Percentiles rank a stretch among this genome's conserved stretches.
phyloP scores from a whole-genome alignment of 2,329 filamentous ascomycete species.

The Alternaria consortialis region DNA sequence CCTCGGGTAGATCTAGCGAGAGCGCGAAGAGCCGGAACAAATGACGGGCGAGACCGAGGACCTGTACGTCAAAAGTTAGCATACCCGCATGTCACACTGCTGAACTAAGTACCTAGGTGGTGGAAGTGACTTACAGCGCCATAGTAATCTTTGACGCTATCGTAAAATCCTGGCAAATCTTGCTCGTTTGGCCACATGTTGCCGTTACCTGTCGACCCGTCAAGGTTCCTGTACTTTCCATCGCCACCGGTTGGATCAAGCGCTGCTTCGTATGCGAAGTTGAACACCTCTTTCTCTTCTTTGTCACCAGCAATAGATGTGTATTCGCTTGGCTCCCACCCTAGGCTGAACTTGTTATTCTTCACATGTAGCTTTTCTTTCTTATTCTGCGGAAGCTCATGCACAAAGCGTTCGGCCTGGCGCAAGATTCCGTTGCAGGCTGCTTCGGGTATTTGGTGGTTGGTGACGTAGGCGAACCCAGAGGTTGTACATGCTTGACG shows the following conservation, averaged over 20 bases:
- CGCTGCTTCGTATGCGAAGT: constrained; percentile 54
- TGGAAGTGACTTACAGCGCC: constrained; percentile 32
- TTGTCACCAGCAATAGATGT: constrained; percentile 53
- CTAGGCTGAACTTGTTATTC: constrained; percentile 51
- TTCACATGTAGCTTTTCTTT: constrained; percentile 54
- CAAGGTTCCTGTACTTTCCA: constrained; percentile 53
- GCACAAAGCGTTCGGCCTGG: constrained; percentile 52
- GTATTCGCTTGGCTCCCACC: constrained; percentile 54
- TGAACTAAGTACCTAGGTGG: no score
- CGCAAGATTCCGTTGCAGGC: constrained; percentile 45
- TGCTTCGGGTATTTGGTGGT: constrained; percentile 45
- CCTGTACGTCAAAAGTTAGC: constrained; percentile 11
- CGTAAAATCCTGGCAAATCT: constrained; percentile 53
- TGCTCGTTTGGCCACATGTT: constrained; percentile 54
- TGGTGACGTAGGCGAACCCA: constrained; percentile 55
- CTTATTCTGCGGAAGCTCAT: constrained; percentile 40
- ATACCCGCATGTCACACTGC: background rate
- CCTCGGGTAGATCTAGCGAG: constrained; percentile 49
- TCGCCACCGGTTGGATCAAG: constrained; percentile 54
- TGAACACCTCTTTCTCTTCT: constrained; percentile 56
- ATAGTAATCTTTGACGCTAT: constrained; percentile 51
- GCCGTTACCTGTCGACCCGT: constrained; percentile 47
- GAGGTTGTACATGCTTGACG: constrained; percentile 51
- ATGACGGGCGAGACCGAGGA: constrained; percentile 52
- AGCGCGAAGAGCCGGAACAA: constrained; percentile 55